These are phyloP conservation scores for Phytophthora capsici DNA, from an alignment of 352 stramenopile genomes.

Conservation along the genomic window DNA sequence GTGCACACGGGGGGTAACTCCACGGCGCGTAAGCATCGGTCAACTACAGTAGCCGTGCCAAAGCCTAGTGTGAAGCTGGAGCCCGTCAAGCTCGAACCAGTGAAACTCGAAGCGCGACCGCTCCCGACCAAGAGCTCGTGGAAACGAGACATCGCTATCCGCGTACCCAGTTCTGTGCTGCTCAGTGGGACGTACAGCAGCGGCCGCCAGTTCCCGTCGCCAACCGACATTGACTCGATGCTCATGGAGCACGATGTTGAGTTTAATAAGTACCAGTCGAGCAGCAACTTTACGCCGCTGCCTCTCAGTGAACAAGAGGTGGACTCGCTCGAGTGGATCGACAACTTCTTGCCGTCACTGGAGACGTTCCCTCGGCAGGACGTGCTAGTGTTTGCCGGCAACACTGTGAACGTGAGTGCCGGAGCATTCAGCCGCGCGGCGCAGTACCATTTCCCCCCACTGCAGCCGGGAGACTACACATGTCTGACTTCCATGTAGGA, in stretches of 20 bases:
- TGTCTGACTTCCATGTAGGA: slow-evolving; percentile 42
- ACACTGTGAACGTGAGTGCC: slow-evolving; percentile 36
- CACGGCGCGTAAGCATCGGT: slow-evolving; percentile 13
- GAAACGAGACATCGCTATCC: slow-evolving; percentile 43
- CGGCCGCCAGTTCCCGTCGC: slow-evolving; percentile 41
- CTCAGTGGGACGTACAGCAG: slow-evolving; percentile 14
- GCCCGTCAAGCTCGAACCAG: slow-evolving; percentile 8
- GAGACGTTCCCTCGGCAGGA: slow-evolving; percentile 30
- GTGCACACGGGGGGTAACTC: slow-evolving; percentile 25
- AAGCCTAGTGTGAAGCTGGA: slow-evolving; percentile 17
- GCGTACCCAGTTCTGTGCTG: slow-evolving; percentile 16
- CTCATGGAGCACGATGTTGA: slow-evolving; percentile 47
- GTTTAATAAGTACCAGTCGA: slow-evolving; percentile 17
- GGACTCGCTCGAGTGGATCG: slow-evolving; percentile 77
- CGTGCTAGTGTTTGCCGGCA: slow-evolving; percentile 32
- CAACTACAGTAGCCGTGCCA: neutral
- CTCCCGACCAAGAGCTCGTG: slow-evolving; percentile 23
- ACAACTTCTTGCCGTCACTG: slow-evolving; percentile 63
- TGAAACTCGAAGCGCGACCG: slow-evolving; percentile 12
- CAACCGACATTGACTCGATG: slow-evolving; percentile 58
- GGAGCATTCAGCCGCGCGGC: slow-evolving; percentile 20
- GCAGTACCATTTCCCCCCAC: slow-evolving; percentile 31
- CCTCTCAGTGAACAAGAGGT: slow-evolving; percentile 33
- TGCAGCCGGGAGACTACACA: slow-evolving; percentile 32
- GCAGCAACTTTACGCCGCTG: slow-evolving; percentile 12